phyloP scores from a whole-genome alignment of 306 rosid species.

The Prunus padus region DNA sequence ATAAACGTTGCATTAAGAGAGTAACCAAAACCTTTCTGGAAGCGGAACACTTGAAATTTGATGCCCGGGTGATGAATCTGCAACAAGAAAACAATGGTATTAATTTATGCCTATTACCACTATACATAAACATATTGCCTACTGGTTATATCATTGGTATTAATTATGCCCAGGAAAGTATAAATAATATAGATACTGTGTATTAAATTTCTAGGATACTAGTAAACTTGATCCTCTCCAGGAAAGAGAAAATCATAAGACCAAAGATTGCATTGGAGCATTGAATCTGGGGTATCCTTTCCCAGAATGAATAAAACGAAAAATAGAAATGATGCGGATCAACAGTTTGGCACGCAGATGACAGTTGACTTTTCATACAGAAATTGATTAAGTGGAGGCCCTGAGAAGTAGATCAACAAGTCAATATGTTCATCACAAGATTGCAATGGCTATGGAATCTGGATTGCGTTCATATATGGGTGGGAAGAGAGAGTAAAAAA shows the following conservation, averaged over 20 bases:
- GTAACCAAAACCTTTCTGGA: conserved; percentile 70
- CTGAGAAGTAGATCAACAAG: not conserved
- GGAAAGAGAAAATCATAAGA: not conserved
- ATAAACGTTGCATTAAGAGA: not conserved
- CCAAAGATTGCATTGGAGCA: not conserved
- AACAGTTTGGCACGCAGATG: not conserved
- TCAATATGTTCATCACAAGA: not conserved
- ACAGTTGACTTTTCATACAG: not conserved
- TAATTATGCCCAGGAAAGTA: not conserved
- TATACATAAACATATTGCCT: not conserved
- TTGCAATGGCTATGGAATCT: not conserved
- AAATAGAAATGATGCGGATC: not conserved
- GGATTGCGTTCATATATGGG: not conserved
- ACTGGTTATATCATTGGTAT: not conserved
- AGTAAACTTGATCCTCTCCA: not conserved
- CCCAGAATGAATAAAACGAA: not conserved
- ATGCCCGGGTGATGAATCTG: conserved; percentile 68
- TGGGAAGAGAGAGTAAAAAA: not conserved
- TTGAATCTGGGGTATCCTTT: not conserved
- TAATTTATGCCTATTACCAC: not conserved
- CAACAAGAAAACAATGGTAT: conserved; percentile 16
- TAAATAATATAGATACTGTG: not conserved
- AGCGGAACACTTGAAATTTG: conserved; percentile 69
- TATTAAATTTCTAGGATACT: not conserved
- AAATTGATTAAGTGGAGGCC: not conserved